These are phyloP conservation scores for Pseudogymnoascus sp. DNA, from an alignment of 2,329 filamentous ascomycete genomes.

Conservation along the genomic window DNA sequence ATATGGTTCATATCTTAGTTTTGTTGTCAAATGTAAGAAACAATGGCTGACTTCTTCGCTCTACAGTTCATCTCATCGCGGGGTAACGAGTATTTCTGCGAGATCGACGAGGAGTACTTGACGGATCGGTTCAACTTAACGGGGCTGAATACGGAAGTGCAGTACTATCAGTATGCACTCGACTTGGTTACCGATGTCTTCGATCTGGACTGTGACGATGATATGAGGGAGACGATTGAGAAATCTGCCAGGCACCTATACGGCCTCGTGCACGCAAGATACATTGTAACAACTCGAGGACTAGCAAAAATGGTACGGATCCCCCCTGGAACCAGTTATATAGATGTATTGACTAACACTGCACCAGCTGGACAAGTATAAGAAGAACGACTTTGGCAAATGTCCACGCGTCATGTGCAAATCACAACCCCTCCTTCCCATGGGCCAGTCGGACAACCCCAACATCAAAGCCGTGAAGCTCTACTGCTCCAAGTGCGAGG, in stretches of 20 bases:
- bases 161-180: slow-evolving; percentile 98
- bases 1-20: background rate
- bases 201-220: slow-evolving; percentile 96
- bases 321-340: background rate
- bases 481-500: slow-evolving; percentile 94
- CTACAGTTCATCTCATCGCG: slow-evolving; percentile 83
- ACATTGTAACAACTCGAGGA: slow-evolving; percentile 92
- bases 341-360: slow-evolving; percentile 15
- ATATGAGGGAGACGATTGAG: slow-evolving; percentile 96
- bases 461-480: slow-evolving; percentile 89
- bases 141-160: slow-evolving; percentile 91
- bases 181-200: slow-evolving; percentile 98
- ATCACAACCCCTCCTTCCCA: slow-evolving; percentile 84
- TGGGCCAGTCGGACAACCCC: slow-evolving; percentile 85
- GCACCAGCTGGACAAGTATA: slow-evolving; percentile 89
- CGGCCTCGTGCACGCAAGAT: slow-evolving; percentile 89
- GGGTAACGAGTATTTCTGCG: slow-evolving; percentile 98
- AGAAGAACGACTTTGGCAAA: slow-evolving; percentile 96
- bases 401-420: slow-evolving; percentile 95
- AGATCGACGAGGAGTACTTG: slow-evolving; percentile 98
- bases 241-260: slow-evolving; percentile 95
- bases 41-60: background rate
- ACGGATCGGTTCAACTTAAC: slow-evolving; percentile 98
- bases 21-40: background rate
- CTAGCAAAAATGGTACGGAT: slow-evolving; percentile 83